A percentile compares a stretch with the other conserved stretches of the same genome.
Evolutionary conservation across 2,329 filamentous ascomycete species (phyloP).

Genomic region (Xylariaceae sp.): DNA sequence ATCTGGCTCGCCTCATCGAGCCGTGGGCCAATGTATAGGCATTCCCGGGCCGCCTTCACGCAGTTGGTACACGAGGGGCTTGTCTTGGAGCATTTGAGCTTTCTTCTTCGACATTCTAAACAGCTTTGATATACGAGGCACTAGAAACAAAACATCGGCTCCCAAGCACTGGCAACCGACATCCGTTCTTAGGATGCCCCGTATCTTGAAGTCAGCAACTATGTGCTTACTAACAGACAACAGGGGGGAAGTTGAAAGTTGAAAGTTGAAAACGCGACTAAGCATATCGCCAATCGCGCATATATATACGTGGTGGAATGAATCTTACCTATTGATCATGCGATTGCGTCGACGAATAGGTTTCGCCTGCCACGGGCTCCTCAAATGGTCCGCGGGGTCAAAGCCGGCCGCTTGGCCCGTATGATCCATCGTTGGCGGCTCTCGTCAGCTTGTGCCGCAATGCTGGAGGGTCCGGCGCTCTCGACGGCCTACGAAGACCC

Average conservation of each 20-base stretch:
- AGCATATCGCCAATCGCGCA: not conserved
- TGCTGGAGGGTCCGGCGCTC: slow-evolving; percentile 7
- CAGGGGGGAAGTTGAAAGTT: not conserved
- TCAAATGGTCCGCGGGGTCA: slow-evolving; percentile 28
- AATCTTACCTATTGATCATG: slow-evolving; percentile 65
- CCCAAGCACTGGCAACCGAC: not conserved
- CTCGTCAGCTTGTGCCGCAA: slow-evolving; percentile 1
- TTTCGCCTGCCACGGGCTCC: slow-evolving; percentile 35
- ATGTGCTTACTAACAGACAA: not conserved
- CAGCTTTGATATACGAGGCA: slow-evolving; percentile 23
- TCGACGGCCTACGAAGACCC: slow-evolving; percentile 1
- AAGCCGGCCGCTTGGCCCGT: slow-evolving; percentile 25
- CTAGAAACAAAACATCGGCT: slow-evolving; percentile 21
- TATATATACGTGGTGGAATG: slow-evolving; percentile 11
- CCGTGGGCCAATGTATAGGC: slow-evolving; percentile 66
- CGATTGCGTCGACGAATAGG: slow-evolving; percentile 63
- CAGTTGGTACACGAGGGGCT: slow-evolving; percentile 71
- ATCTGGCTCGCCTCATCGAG: slow-evolving; percentile 71
- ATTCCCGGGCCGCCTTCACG: slow-evolving; percentile 55
- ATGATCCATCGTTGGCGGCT: slow-evolving; percentile 24
- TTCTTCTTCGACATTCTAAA: slow-evolving; percentile 65
- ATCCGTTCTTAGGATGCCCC: not conserved
- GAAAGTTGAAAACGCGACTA: not conserved
- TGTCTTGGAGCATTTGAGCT: slow-evolving; percentile 76
- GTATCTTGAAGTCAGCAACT: not conserved